phyloP scores from a whole-genome alignment of 176 grass and related monocot species.

The Rhynchospora tenuis region DNA sequence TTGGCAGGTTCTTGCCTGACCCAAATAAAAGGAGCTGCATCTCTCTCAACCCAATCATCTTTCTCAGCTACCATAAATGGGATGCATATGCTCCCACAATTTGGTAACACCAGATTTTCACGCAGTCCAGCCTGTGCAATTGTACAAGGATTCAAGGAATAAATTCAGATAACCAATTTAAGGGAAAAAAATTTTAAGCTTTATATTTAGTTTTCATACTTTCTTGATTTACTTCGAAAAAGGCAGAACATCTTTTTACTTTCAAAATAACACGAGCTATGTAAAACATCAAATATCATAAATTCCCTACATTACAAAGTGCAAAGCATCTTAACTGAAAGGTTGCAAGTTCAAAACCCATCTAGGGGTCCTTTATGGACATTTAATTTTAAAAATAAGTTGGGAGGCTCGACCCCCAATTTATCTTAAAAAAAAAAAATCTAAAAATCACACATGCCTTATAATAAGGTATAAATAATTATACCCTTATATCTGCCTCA shows the following conservation, averaged over 20 bases:
- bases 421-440: not conserved
- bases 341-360: no score
- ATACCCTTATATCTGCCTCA: not conserved
- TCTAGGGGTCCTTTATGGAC: no score
- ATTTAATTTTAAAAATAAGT: no score
- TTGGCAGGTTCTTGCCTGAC: constrained; percentile 39
- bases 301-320: not conserved
- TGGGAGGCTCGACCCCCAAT: no score
- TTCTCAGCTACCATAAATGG: constrained; percentile 86
- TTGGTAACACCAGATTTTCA: constrained; percentile 75
- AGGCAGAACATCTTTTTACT: not conserved
- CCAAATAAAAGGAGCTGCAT: constrained; percentile 75
- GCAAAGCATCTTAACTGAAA: no score
- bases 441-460: not conserved
- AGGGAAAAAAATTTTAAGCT: not conserved
- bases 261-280: not conserved
- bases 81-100: constrained; percentile 69
- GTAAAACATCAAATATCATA: not conserved
- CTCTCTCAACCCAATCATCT: constrained; percentile 79
- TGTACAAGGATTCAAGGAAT: not conserved
- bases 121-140: constrained; percentile 51
- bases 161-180: constrained; percentile 12
- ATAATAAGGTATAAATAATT: not conserved
- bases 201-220: constrained; percentile 1
- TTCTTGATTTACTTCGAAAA: not conserved